Base-by-base conservation (phyloP, 148 eudicot genomes). In the Euryodendron excelsum region DNA sequence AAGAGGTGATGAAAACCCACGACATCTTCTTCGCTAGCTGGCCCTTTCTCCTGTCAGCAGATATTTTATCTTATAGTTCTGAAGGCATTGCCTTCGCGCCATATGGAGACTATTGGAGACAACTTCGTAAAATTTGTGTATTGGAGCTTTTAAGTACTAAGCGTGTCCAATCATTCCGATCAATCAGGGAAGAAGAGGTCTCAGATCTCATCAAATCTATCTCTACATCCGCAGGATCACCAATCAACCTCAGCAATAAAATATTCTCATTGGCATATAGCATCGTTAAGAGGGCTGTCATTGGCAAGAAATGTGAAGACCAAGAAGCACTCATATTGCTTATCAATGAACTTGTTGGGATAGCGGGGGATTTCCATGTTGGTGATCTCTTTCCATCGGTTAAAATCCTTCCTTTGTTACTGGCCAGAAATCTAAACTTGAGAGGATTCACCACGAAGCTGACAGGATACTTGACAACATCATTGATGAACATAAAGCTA, bases 31-130 rank as follows among this genome's bases (percentile, higher is more conserved):
- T n/a, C n/a, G n/a, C n/a, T n/a, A n/a, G n/a, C n/a, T n/a, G n/a
- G n/a, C n/a, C n/a, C n/a, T 77, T 47, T 69, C 44, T 12, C 18
- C 67, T 8, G 31, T 31, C 27, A 45, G 72, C 27, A n/a, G 56
- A 52, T 1, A 52, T 52, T 15, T 3, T 78, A 9, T 27, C 12
- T 18, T 77, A 84, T 23, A 52, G 55, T 45, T 36, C 73, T 33
- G 37, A 61, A 21, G 25, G 56, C 39, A 48, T 84, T 25, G 33
- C 52, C 36, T 77, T 69, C 23, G 58, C 79, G 1, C 83, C 81
- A 11, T 77, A 80, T 47, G 86, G 84, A 1, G 81, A 61, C 7
- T 66, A 80, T 50, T 80, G 82, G 82, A 79, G 82, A n/a, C n/a
- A n/a, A n/a, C n/a, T n/a, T n/a, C n/a, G n/a, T n/a, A n/a, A n/a